Evolutionary conservation across 176 grass and related monocot species (phyloP).

Genomic region (Triticum timopheevii): DNA sequence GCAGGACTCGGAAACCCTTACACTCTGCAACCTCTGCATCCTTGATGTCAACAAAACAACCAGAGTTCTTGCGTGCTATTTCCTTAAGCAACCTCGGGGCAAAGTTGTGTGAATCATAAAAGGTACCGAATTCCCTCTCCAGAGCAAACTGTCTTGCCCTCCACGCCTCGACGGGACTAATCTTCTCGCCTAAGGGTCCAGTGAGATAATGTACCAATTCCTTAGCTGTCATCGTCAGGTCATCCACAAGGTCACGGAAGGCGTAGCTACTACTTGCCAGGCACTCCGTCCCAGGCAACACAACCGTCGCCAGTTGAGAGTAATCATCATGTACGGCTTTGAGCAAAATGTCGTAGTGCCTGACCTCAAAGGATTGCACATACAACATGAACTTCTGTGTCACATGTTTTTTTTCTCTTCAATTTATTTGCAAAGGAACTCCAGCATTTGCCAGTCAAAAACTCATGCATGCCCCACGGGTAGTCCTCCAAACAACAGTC

Average conservation of each 20-base stretch:
- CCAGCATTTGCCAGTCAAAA: background rate
- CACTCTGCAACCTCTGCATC: constrained; percentile 26
- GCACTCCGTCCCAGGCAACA: constrained; percentile 2
- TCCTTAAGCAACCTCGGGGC: background rate
- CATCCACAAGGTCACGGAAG: background rate
- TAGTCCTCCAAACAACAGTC: background rate
- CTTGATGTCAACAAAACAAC: constrained; percentile 1
- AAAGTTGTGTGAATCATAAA: constrained; percentile 26
- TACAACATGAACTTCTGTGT: background rate
- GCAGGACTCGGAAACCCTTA: constrained; percentile 2
- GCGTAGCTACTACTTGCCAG: background rate
- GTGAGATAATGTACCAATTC: background rate
- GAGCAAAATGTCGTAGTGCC: background rate
- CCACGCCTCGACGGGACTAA: constrained; percentile 1
- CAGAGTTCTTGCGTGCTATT: background rate
- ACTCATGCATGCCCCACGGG: background rate
- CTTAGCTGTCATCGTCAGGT: background rate
- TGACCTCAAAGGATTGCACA: background rate
- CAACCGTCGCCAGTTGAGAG: background rate
- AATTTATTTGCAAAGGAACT: constrained; percentile 7
- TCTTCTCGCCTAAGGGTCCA: background rate
- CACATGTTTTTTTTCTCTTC: constrained; percentile 1
- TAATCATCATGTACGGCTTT: background rate
- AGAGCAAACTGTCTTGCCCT: background rate
- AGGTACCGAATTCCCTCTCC: background rate